Evolutionary conservation across 108 stramenopile genomes (phyloP).

Genomic region (Nannochloropsis gaditana): DNA sequence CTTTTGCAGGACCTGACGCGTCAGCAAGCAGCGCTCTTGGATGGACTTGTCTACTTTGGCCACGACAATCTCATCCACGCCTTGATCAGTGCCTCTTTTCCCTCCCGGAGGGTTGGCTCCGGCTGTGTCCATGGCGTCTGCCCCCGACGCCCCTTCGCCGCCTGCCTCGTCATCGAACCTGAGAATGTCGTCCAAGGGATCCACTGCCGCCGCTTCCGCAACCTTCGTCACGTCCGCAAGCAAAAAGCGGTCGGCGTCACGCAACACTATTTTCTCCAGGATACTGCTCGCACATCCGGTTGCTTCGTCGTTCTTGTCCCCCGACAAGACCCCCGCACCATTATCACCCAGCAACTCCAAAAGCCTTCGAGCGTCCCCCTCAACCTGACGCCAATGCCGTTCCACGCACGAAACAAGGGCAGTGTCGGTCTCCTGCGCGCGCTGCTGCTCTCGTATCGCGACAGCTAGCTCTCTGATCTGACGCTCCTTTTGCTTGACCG

Average conservation of each 20-base stretch:
- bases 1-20: not conserved
- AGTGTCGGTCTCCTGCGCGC: not conserved
- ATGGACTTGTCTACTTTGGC: not conserved
- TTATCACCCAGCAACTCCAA: not conserved
- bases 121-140: not conserved
- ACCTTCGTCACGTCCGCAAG: not conserved
- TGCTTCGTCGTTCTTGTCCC: not conserved
- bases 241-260: not conserved
- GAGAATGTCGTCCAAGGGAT: not conserved
- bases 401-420: not conserved
- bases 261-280: not conserved
- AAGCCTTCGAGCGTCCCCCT: not conserved
- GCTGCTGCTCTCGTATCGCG: not conserved
- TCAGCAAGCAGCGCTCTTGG: not conserved
- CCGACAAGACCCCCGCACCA: not conserved
- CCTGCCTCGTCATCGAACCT: not conserved
- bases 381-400: not conserved
- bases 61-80: not conserved
- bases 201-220: not conserved
- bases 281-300: not conserved
- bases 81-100: not conserved
- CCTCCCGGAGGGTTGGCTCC: too few relatives aligned
- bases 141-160: not conserved
- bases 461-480: not conserved
- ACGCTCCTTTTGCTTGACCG: conserved; percentile 2